phyloP scores from a whole-genome alignment of 441 rosid genomes.

The Theobroma grandiflorum region DNA sequence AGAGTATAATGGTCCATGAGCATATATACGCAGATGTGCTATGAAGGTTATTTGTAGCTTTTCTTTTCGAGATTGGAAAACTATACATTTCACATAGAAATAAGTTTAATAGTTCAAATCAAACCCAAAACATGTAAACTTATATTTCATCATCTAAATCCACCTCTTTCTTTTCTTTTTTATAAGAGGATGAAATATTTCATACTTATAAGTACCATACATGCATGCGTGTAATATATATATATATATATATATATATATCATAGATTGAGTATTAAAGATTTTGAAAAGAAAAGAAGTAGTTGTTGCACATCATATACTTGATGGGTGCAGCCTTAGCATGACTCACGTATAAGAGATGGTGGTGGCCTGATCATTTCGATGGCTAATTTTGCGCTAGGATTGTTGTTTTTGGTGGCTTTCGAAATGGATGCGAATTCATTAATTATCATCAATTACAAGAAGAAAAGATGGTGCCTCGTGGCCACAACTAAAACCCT shows the following conservation, averaged over 20 bases:
- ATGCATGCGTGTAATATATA: not conserved
- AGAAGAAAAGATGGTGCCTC: not conserved
- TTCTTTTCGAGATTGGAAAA: too few relatives aligned
- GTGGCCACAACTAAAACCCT: not conserved
- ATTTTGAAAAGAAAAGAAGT: not conserved
- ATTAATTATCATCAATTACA: not conserved
- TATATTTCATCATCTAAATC: too few relatives aligned
- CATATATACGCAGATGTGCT: too few relatives aligned
- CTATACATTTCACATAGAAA: too few relatives aligned
- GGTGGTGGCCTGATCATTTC: not conserved
- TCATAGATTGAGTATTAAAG: not conserved
- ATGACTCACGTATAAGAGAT: not conserved
- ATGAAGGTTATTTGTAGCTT: too few relatives aligned
- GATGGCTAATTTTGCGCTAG: not conserved
- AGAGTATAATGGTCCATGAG: too few relatives aligned
- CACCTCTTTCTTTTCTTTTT: too few relatives aligned
- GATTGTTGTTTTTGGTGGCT: not conserved
- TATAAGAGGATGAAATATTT: too few relatives aligned
- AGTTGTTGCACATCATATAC: not conserved
- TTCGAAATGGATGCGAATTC: conserved; percentile 4
- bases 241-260: too few relatives aligned
- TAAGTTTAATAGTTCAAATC: too few relatives aligned
- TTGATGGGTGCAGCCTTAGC: not conserved
- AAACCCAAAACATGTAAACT: too few relatives aligned
- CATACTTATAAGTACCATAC: too few relatives aligned